Conservation (phyloP, 805 yeast species). For the Limtongia smithiae region DNA sequence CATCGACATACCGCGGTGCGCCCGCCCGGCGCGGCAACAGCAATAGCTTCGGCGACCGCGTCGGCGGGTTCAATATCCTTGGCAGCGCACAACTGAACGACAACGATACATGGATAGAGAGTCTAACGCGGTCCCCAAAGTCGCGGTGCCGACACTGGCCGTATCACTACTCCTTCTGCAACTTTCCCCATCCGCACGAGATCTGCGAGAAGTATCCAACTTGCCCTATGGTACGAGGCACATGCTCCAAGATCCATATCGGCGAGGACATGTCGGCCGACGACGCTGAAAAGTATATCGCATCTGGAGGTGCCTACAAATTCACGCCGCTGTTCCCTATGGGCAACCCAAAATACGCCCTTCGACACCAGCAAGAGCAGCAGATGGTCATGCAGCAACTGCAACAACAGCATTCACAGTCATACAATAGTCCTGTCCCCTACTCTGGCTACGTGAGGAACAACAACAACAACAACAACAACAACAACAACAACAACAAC, state of each 20-base stretch:
- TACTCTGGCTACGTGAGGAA: too few species aligned
- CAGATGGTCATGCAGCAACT: neutral
- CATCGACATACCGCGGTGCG: neutral
- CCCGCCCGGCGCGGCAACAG: neutral
- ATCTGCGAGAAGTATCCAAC: slow-evolving; percentile 70
- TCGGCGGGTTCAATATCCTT: neutral
- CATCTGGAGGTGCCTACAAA: slow-evolving; percentile 37
- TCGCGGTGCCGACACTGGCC: slow-evolving; percentile 39
- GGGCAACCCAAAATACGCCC: slow-evolving; percentile 8
- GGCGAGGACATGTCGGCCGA: slow-evolving; percentile 69
- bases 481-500: too few species aligned
- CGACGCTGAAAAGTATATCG: slow-evolving; percentile 51
- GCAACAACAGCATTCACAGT: neutral
- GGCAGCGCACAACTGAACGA: neutral
- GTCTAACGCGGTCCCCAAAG: neutral
- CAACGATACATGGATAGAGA: neutral
- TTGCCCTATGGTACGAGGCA: slow-evolving; percentile 75
- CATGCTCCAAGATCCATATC: slow-evolving; percentile 79
- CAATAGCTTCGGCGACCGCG: neutral
- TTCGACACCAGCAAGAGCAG: neutral
- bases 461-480: too few species aligned
- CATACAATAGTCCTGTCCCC: neutral
- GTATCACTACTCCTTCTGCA: slow-evolving; percentile 47
- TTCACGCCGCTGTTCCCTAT: slow-evolving; percentile 14
- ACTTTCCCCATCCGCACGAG: slow-evolving; percentile 75